Evolutionary conservation across 164 flowering plant species (phyloP).

Genomic region (Piper longum): DNA sequence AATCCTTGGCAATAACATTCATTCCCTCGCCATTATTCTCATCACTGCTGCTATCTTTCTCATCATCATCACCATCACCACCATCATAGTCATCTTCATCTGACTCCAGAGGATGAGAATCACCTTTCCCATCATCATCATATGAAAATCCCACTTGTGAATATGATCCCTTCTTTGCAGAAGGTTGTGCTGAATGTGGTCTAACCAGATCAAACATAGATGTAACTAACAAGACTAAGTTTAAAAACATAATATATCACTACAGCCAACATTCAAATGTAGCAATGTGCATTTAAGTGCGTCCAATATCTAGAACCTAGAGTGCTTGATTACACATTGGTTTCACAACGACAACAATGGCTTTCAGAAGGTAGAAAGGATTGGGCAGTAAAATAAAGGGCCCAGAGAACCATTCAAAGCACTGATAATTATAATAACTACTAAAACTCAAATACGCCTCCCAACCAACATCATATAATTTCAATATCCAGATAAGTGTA

Average conservation of each 20-base stretch:
- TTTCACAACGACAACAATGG: no score
- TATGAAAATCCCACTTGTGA: constrained; percentile 97
- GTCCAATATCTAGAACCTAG: no score
- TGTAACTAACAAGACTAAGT: constrained; percentile 2
- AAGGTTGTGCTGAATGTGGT: constrained; percentile 43
- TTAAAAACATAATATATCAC: neutral
- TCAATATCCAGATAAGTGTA: no score
- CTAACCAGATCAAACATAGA: constrained; percentile 15
- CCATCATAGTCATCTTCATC: constrained; percentile 69
- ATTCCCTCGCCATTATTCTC: constrained; percentile 93
- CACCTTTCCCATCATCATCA: constrained; percentile 70
- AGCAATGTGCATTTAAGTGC: neutral
- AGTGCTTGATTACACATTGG: no score
- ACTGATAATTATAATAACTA: no score
- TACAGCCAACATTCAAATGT: neutral
- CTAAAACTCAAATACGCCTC: no score
- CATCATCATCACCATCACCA: constrained; percentile 72
- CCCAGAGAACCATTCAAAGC: no score
- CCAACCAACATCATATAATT: no score
- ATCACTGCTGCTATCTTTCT: constrained; percentile 80
- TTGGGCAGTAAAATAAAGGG: no score
- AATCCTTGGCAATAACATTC: constrained; percentile 92
- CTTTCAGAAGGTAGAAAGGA: no score
- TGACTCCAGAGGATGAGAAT: constrained; percentile 37
- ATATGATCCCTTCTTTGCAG: constrained; percentile 77